These are phyloP conservation scores for Candida sphagnicola DNA, from an alignment of 805 yeast species.

Conservation along the genomic window DNA sequence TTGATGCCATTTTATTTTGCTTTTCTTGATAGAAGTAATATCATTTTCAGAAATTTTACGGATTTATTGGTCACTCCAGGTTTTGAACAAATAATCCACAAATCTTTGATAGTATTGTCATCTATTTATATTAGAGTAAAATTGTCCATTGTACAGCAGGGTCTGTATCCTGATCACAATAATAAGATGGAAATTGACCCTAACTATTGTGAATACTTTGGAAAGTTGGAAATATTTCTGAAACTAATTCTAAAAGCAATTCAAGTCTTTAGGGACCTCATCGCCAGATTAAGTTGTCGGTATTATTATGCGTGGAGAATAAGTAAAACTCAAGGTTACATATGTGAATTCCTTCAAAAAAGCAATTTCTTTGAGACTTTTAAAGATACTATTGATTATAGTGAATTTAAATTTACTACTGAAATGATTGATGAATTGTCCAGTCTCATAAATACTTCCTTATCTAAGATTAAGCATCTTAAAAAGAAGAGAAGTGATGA, in stretches of 20 bases:
- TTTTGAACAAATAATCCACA: slow-evolving; percentile 25
- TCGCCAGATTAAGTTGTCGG: slow-evolving; percentile 46
- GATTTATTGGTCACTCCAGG: slow-evolving; percentile 41
- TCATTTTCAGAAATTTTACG: slow-evolving; percentile 39
- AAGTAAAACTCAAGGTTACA: slow-evolving; percentile 49
- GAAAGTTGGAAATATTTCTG: slow-evolving; percentile 7
- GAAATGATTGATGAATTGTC: slow-evolving; percentile 19
- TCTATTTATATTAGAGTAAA: slow-evolving; percentile 21
- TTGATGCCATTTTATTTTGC: slow-evolving; percentile 29
- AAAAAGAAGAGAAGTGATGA: slow-evolving; percentile 1
- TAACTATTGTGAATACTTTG: slow-evolving; percentile 7
- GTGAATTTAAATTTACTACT: slow-evolving; percentile 9
- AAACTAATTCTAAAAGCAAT: slow-evolving; percentile 9
- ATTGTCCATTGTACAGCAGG: slow-evolving; percentile 10
- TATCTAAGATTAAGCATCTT: slow-evolving; percentile 11
- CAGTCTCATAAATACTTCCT: slow-evolving; percentile 18
- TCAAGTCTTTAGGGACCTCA: slow-evolving; percentile 14
- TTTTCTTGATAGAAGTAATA: slow-evolving; percentile 24
- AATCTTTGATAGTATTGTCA: slow-evolving; percentile 21
- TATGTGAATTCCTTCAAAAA: slow-evolving; percentile 31
- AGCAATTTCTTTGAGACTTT: slow-evolving; percentile 16
- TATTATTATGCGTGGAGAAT: slow-evolving; percentile 70
- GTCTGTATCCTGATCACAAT: slow-evolving; percentile 7
- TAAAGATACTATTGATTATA: slow-evolving; percentile 5
- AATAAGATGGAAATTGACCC: slow-evolving; percentile 4